Conservation (phyloP, 176 grass and related monocot genomes). For the Lolium multiflorum region DNA sequence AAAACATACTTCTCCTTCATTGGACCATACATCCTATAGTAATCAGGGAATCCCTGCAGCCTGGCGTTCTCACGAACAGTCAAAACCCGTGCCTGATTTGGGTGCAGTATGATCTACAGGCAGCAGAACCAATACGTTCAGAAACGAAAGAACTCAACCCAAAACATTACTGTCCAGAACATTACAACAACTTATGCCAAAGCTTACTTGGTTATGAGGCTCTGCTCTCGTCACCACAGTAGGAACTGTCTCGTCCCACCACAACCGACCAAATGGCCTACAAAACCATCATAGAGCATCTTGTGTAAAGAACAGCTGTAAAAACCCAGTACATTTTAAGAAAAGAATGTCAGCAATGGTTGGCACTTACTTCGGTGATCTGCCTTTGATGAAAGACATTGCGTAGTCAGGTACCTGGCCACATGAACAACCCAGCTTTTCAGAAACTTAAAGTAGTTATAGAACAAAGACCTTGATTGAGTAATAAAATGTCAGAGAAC, state of each 20-base stretch:
- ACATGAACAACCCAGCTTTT: background rate
- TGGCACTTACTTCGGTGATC: conserved; percentile 61
- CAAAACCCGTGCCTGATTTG: conserved; percentile 67
- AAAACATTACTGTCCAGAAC: background rate
- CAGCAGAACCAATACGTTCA: background rate
- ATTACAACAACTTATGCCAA: background rate
- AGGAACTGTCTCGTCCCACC: conserved; percentile 95
- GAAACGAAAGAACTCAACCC: too few species aligned
- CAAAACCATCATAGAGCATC: background rate
- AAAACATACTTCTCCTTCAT: conserved; percentile 68
- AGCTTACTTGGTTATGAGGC: conserved; percentile 74
- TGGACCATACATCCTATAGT: conserved; percentile 57
- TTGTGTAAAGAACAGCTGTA: background rate
- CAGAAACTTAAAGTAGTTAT: background rate
- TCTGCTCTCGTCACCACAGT: conserved; percentile 86
- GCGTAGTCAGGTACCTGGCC: conserved; percentile 81
- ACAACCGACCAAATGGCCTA: conserved; percentile 86
- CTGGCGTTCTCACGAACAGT: conserved; percentile 81
- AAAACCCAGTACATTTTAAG: background rate
- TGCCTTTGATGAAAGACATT: conserved; percentile 74
- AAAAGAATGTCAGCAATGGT: background rate
- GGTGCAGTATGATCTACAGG: conserved; percentile 68
- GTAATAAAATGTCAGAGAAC: background rate
- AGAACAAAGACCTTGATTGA: background rate
- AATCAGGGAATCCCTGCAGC: conserved; percentile 83